These are phyloP conservation scores for Aegilops speltoides DNA, from an alignment of 176 grass and related monocot species.

Conservation along the genomic window DNA sequence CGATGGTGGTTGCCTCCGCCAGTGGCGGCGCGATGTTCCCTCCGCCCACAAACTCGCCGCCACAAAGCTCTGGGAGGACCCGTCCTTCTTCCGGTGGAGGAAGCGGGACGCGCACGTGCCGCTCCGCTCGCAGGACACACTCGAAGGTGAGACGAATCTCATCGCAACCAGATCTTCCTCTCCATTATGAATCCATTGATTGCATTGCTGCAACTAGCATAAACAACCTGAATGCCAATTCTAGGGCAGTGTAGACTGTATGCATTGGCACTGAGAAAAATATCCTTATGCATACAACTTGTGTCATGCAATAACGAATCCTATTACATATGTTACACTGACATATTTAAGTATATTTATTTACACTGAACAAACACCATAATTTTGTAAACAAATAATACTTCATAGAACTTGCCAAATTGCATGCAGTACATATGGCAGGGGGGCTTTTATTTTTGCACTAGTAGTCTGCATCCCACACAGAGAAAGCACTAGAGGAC, in stretches of 20 bases:
- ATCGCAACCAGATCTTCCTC: neutral
- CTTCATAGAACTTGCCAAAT: slow-evolving; percentile 21
- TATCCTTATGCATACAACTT: no score
- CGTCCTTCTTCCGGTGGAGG: slow-evolving; percentile 85
- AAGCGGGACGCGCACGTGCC: slow-evolving; percentile 91
- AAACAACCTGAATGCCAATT: neutral
- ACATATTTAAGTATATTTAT: no score
- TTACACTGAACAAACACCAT: slow-evolving; percentile 3
- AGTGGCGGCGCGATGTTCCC: slow-evolving; percentile 33
- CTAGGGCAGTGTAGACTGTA: no score
- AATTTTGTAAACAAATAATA: slow-evolving; percentile 21
- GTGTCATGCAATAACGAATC: no score
- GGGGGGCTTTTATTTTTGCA: slow-evolving; percentile 19
- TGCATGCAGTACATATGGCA: slow-evolving; percentile 8
- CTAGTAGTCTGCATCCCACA: slow-evolving; percentile 35
- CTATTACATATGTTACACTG: no score
- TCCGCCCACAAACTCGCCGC: slow-evolving; percentile 15
- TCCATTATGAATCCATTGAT: neutral
- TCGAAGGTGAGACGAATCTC: slow-evolving; percentile 51
- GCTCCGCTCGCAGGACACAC: slow-evolving; percentile 70
- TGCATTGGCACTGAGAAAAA: no score
- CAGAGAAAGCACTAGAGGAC: slow-evolving; percentile 64
- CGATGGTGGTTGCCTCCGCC: slow-evolving; percentile 49
- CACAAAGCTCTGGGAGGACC: slow-evolving; percentile 79
- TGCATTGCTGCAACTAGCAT: neutral